These are phyloP conservation scores for Sugiyamaella pinicola DNA, from an alignment of 1,139 yeast genomes.

Conservation along the genomic window DNA sequence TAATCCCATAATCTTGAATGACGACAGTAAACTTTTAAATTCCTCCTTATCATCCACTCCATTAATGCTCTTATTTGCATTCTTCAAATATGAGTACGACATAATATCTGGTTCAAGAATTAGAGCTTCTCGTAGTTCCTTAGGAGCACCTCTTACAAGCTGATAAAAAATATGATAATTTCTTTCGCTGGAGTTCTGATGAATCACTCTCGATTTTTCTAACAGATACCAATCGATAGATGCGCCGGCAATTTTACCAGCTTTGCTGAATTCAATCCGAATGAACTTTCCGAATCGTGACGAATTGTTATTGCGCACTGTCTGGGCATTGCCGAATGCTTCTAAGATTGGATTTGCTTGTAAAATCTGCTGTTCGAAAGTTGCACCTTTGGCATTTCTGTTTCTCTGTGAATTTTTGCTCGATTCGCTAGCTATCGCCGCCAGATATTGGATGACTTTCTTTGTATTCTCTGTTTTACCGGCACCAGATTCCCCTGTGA, in stretches of 20 bases:
- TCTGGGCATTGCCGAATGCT: constrained; percentile 96
- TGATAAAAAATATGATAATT: constrained; percentile 95
- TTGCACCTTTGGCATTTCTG: constrained; percentile 30
- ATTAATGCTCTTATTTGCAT: constrained; percentile 57
- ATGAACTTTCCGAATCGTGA: constrained; percentile 97
- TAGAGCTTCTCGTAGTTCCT: constrained; percentile 52
- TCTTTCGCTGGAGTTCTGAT: constrained; percentile 74
- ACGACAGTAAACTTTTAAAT: constrained; percentile 59
- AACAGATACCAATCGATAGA: constrained; percentile 91
- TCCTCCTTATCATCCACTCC: constrained; percentile 78
- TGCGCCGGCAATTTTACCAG: constrained; percentile 80
- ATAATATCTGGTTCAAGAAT: constrained; percentile 50
- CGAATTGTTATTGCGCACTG: constrained; percentile 90
- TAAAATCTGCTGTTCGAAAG: constrained; percentile 80
- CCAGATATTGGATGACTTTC: constrained; percentile 87
- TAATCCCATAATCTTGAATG: constrained; percentile 78
- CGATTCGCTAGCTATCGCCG: constrained; percentile 59
- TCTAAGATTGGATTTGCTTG: constrained; percentile 96
- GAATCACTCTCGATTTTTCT: constrained; percentile 92
- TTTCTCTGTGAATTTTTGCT: constrained; percentile 19
- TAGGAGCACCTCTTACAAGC: constrained; percentile 66
- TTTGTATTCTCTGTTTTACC: constrained; percentile 99
- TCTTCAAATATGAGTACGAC: constrained; percentile 60
- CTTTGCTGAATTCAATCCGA: constrained; percentile 70
- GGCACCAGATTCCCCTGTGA: constrained; percentile 98